phyloP scores from a whole-genome alignment of 768 basidiomycete genomes.

The Pisolithus albus region DNA sequence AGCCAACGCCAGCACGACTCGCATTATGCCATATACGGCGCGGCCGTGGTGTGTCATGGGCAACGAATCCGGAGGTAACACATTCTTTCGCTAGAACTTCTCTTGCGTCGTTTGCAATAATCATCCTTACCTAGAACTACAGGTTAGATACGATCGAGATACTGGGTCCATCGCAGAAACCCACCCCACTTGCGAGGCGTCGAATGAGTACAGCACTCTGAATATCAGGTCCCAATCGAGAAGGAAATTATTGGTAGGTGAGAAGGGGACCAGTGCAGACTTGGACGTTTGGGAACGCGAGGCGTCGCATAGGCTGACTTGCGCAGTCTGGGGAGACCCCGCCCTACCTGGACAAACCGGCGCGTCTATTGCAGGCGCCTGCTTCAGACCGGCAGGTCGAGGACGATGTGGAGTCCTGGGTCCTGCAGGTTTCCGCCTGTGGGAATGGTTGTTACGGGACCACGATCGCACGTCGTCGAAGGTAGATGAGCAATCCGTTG shows the following conservation, averaged over 20 bases:
- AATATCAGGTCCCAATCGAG: constrained; percentile 29
- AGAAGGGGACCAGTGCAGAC: neutral
- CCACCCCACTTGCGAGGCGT: neutral
- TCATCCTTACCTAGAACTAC: neutral
- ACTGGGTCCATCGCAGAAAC: neutral
- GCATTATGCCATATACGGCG: no score
- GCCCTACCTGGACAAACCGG: neutral
- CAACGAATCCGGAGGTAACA: no score
- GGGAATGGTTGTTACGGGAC: neutral
- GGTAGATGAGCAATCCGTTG: neutral
- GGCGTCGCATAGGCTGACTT: constrained; percentile 4
- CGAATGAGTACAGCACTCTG: constrained; percentile 15
- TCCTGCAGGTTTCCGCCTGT: constrained; percentile 19
- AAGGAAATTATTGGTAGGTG: constrained; percentile 13
- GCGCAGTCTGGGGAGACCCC: constrained; percentile 3
- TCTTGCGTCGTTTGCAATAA: neutral
- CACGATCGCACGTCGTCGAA: neutral
- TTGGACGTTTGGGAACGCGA: neutral
- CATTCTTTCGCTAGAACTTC: no score
- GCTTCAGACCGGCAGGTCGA: constrained; percentile 6
- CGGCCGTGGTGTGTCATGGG: no score
- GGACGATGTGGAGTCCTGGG: constrained; percentile 19
- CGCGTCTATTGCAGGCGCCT: constrained; percentile 14
- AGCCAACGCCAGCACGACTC: no score
- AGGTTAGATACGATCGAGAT: neutral